Conservation (phyloP, 2,329 filamentous ascomycete species). For the Xylariomycetidae sp. region DNA sequence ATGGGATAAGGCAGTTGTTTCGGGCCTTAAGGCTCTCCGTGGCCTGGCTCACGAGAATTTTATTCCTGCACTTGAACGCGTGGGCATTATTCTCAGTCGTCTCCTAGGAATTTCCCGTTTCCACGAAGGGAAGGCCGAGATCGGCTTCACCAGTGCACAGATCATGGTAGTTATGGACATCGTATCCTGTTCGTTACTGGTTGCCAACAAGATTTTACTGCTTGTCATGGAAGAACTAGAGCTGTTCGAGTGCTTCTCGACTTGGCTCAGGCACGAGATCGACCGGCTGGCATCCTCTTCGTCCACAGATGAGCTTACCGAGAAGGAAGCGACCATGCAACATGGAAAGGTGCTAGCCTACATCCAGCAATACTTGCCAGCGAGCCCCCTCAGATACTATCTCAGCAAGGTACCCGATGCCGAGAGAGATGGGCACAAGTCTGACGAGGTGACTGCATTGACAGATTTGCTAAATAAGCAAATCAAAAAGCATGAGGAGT, state of each 20-base stretch:
- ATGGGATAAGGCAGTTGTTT: slow-evolving; percentile 84
- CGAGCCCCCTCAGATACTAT: slow-evolving; percentile 61
- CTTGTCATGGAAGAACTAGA: slow-evolving; percentile 71
- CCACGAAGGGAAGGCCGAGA: slow-evolving; percentile 60
- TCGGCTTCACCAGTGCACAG: slow-evolving; percentile 61
- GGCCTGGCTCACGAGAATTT: slow-evolving; percentile 81
- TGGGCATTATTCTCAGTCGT: slow-evolving; percentile 73
- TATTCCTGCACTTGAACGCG: slow-evolving; percentile 80
- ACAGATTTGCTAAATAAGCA: slow-evolving; percentile 47
- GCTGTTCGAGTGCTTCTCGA: slow-evolving; percentile 73
- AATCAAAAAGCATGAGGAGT: slow-evolving; percentile 40
- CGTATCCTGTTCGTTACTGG: slow-evolving; percentile 68
- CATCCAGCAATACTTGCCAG: slow-evolving; percentile 64
- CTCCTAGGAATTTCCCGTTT: slow-evolving; percentile 81
- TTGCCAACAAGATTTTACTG: slow-evolving; percentile 68
- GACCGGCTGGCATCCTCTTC: slow-evolving; percentile 67
- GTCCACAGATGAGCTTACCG: slow-evolving; percentile 65
- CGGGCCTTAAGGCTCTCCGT: slow-evolving; percentile 73
- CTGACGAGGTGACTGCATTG: slow-evolving; percentile 40
- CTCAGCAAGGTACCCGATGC: slow-evolving; percentile 50
- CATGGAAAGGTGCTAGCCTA: slow-evolving; percentile 70
- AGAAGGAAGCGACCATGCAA: slow-evolving; percentile 74
- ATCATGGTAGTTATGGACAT: slow-evolving; percentile 65
- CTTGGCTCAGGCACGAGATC: slow-evolving; percentile 80
- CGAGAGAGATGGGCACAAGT: slow-evolving; percentile 38